Conservation (phyloP, 2,329 filamentous ascomycete species). For the Pseudogymnoascus sp. region DNA sequence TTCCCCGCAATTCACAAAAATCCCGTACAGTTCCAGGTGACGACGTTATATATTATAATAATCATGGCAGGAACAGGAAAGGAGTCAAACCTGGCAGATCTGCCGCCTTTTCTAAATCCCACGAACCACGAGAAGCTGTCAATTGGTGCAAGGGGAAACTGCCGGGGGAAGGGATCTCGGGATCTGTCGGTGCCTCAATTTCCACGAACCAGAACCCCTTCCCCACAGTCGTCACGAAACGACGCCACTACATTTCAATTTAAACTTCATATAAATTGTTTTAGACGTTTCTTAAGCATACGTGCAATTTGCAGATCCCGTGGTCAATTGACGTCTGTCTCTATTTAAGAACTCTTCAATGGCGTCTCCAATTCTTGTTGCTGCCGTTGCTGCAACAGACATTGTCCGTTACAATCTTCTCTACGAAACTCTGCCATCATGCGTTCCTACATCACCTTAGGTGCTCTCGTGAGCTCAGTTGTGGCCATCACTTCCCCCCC, state of each 20-base stretch:
- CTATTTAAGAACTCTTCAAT: not conserved
- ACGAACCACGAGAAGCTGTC: not conserved
- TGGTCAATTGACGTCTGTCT: not conserved
- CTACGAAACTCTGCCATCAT: constrained; percentile 14
- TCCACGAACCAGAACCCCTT: constrained; percentile 1
- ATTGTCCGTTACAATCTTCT: not conserved
- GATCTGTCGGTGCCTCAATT: not conserved
- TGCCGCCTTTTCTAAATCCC: not conserved
- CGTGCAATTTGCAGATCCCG: not conserved
- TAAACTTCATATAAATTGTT: constrained; percentile 1
- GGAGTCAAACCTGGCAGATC: not conserved
- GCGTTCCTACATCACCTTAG: constrained; percentile 22
- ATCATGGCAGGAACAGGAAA: not conserved
- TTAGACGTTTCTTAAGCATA: constrained; percentile 7
- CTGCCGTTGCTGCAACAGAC: not conserved
- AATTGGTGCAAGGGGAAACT: not conserved
- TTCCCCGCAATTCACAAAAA: not conserved
- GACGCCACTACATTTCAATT: not conserved
- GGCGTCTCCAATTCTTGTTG: not conserved
- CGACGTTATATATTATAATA: not conserved
- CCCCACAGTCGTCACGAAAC: not conserved
- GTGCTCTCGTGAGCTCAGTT: constrained; percentile 21
- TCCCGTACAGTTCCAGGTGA: not conserved
- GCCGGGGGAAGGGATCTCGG: constrained; percentile 1
- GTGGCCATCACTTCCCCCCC: constrained; percentile 34